Percentiles rank a stretch among this genome's conserved stretches.
Evolutionary conservation across 192 early-diverging fungal species (phyloP).

Genomic region (Rhizophlyctis rosea): DNA sequence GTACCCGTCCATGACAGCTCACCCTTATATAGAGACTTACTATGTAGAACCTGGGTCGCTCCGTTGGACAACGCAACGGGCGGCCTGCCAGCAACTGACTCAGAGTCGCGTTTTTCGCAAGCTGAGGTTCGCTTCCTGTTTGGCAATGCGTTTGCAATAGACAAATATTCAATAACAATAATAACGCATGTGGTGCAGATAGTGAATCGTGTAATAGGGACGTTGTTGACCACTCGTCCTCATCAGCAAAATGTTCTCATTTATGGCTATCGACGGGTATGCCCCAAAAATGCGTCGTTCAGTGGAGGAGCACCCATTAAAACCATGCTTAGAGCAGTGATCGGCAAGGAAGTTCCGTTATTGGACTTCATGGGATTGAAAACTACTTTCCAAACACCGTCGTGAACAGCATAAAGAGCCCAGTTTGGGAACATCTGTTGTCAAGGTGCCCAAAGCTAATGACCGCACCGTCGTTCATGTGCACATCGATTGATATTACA

Average conservation of each 20-base stretch:
- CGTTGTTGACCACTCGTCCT: slow-evolving; percentile 4
- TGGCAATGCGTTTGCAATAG: neutral
- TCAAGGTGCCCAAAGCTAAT: slow-evolving; percentile 19
- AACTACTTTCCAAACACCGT: slow-evolving; percentile 43
- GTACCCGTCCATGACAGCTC: too few species aligned
- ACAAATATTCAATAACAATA: neutral
- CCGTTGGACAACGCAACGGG: slow-evolving; percentile 4
- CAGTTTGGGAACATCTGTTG: slow-evolving; percentile 32
- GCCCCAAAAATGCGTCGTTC: neutral
- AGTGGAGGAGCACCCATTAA: neutral
- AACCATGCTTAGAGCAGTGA: neutral
- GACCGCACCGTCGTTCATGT: slow-evolving; percentile 3
- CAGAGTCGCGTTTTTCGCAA: slow-evolving; percentile 17
- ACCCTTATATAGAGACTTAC: too few species aligned
- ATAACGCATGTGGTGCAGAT: slow-evolving; percentile 11
- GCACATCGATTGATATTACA: neutral
- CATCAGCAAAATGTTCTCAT: slow-evolving; percentile 21
- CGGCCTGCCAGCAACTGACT: slow-evolving; percentile 12
- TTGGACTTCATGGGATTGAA: slow-evolving; percentile 36
- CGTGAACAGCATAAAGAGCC: slow-evolving; percentile 33
- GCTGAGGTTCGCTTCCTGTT: slow-evolving; percentile 11
- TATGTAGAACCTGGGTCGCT: slow-evolving; percentile 11
- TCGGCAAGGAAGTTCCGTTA: slow-evolving; percentile 17
- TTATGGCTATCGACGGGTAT: slow-evolving; percentile 33
- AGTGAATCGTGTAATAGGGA: slow-evolving; percentile 32